phyloP scores from a whole-genome alignment of 2,329 filamentous ascomycete species.

The Claviceps sp. region DNA sequence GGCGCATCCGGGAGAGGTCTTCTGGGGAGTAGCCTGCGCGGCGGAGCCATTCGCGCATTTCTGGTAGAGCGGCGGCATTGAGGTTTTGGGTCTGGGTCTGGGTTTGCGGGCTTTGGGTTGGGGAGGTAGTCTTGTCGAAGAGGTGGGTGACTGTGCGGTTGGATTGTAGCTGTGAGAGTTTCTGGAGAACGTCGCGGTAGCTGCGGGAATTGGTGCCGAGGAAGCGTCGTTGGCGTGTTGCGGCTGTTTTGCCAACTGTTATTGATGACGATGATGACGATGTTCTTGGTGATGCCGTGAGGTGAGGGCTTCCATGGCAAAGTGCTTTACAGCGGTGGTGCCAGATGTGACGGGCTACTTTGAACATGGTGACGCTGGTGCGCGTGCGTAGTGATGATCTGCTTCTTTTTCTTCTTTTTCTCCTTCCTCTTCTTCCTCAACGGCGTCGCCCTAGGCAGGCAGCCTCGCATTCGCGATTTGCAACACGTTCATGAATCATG shows the following conservation, averaged over 20 bases:
- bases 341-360: not conserved
- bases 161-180: slow-evolving; percentile 64
- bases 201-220: slow-evolving; percentile 17
- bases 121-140: slow-evolving; percentile 22
- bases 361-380: not conserved
- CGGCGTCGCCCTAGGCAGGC: no score
- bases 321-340: not conserved
- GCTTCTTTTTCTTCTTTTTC: not conserved
- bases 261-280: not conserved
- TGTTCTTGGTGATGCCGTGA: not conserved
- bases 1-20: slow-evolving; percentile 30
- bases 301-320: not conserved
- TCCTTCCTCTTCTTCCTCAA: not conserved
- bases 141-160: slow-evolving; percentile 54
- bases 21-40: slow-evolving; percentile 56
- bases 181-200: slow-evolving; percentile 55
- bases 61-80: slow-evolving; percentile 65
- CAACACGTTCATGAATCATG: no score
- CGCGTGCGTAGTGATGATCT: not conserved
- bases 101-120: not conserved
- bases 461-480: no score
- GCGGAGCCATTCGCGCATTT: slow-evolving; percentile 66
- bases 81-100: slow-evolving; percentile 34
- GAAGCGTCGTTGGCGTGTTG: not conserved
- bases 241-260: not conserved